Evolutionary conservation across 495 filamentous ascomycete genomes (phyloP).

Genomic region (Penicillium samsonianum): DNA sequence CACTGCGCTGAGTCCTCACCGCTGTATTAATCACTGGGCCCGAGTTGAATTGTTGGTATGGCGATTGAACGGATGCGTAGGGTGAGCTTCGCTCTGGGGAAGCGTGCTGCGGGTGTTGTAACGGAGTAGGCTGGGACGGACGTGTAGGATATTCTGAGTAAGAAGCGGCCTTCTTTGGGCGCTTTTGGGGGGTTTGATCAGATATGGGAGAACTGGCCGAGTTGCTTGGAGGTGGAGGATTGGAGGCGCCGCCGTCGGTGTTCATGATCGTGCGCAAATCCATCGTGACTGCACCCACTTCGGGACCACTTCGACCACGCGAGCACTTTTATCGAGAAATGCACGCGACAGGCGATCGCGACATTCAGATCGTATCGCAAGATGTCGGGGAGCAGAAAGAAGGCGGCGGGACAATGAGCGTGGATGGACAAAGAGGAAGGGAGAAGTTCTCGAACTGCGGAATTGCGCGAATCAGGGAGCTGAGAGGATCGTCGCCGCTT

Average conservation of each 20-base stretch:
- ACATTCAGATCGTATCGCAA: conserved; percentile 24
- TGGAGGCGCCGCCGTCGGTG: conserved; percentile 44
- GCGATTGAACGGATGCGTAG: conserved; percentile 45
- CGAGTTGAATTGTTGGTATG: conserved; percentile 47
- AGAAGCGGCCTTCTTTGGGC: conserved; percentile 29
- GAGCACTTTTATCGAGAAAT: conserved; percentile 20
- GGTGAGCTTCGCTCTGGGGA: conserved; percentile 46
- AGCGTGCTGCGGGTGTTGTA: conserved; percentile 42
- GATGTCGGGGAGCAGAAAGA: conserved; percentile 16
- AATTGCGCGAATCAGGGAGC: conserved; percentile 23
- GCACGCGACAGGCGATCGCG: conserved; percentile 21
- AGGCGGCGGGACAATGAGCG: conserved; percentile 17
- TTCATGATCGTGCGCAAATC: conserved; percentile 59
- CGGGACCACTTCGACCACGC: conserved; percentile 28
- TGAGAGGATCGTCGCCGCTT: conserved; percentile 18
- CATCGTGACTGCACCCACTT: conserved; percentile 40
- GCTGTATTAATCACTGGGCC: conserved; percentile 36
- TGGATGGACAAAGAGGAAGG: conserved; percentile 28
- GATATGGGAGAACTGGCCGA: conserved; percentile 26
- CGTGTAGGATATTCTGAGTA: conserved; percentile 36
- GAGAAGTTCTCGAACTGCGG: conserved; percentile 34
- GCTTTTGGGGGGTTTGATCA: conserved; percentile 33
- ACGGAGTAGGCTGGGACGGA: conserved; percentile 45
- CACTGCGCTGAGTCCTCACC: conserved; percentile 35
- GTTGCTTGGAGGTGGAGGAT: conserved; percentile 28